phyloP scores from a whole-genome alignment of 176 grass and related monocot genomes.

The Aechmea fasciata region DNA sequence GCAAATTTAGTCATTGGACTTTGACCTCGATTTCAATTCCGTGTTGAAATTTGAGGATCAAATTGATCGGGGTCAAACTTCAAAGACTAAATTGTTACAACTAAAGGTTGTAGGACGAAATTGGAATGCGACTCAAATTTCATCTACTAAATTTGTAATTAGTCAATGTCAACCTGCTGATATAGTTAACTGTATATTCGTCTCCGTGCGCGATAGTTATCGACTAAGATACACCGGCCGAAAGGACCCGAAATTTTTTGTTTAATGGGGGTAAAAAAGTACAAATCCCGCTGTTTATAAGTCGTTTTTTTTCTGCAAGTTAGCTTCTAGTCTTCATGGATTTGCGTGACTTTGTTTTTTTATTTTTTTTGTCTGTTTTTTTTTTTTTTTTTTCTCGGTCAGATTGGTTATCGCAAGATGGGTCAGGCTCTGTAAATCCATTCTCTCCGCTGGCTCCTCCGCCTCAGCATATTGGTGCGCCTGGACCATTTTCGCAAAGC shows the following conservation, averaged over 20 bases:
- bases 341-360: neutral
- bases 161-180: neutral
- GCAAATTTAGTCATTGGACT: too few species aligned
- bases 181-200: neutral
- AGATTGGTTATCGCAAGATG: constrained; percentile 84
- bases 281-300: too few species aligned
- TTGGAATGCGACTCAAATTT: neutral
- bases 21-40: neutral
- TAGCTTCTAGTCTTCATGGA: too few species aligned
- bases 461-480: constrained; percentile 40
- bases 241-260: too few species aligned
- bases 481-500: constrained; percentile 48
- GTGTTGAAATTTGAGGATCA: too few species aligned
- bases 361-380: constrained; percentile 10
- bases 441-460: constrained; percentile 67
- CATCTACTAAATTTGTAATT: too few species aligned
- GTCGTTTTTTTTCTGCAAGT: too few species aligned
- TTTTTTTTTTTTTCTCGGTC: constrained; percentile 29
- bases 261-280: too few species aligned
- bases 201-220: too few species aligned
- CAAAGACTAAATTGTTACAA: neutral
- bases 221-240: too few species aligned
- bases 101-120: neutral
- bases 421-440: constrained; percentile 30
- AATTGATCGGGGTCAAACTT: too few species aligned